Evolutionary conservation across 148 eudicot genomes (phyloP).

Genomic region (Chenopodium suecicum): DNA sequence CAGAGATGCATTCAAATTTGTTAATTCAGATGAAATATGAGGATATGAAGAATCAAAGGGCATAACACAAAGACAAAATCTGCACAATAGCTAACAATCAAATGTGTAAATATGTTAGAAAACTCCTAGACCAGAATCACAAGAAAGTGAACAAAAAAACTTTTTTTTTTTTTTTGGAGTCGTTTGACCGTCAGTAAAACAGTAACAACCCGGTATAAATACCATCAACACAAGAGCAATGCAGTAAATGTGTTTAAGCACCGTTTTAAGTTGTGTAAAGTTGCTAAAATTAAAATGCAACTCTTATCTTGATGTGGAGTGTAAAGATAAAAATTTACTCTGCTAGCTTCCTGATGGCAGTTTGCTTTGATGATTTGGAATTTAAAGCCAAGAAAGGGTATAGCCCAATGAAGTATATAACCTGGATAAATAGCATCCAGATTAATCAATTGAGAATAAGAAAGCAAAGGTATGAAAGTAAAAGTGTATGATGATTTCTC

Average conservation of each 20-base stretch:
- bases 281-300: background rate
- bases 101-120: background rate
- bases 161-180: background rate
- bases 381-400: conserved; percentile 86
- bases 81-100: background rate
- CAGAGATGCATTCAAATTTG: no score
- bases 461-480: background rate
- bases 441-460: background rate
- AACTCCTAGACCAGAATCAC: background rate
- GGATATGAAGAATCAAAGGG: background rate
- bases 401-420: conserved; percentile 57
- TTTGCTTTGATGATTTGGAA: conserved; percentile 55
- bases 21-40: no score
- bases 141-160: background rate
- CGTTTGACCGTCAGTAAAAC: background rate
- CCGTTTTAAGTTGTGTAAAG: background rate
- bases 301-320: background rate
- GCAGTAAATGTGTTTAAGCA: background rate
- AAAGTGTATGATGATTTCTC: conserved; percentile 17
- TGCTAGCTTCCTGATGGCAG: conserved; percentile 57
- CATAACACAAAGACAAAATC: background rate
- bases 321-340: conserved; percentile 39
- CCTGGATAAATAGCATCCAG: conserved; percentile 40
- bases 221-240: background rate
- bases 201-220: background rate